Base-by-base conservation (phyloP, 2,329 filamentous ascomycete genomes). In the Fusarium ramigenum region DNA sequence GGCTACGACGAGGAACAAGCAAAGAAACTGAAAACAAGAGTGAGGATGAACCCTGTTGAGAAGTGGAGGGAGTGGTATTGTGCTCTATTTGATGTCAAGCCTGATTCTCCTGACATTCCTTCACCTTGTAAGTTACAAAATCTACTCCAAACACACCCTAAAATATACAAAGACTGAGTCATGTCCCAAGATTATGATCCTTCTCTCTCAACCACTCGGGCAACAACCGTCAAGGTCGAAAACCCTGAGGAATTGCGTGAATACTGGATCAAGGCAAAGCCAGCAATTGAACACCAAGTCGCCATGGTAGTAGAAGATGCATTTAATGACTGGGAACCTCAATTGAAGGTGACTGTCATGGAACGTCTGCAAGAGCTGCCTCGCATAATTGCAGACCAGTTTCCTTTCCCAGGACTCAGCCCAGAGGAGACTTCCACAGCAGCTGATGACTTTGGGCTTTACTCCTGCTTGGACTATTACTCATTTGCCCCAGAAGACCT, bases 1-100 rank as follows among this genome's bases (percentile, higher is more conserved):
- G 75, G 77, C 7, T 78, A 76, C 28, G 77, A 78, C 21, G 65
- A 71, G 25, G 67, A 73, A 37, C 74, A 78, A n/a, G 70, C 65
- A 23, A 65, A 70, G 53, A 76, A 65, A 28, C 23, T 78, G 16
- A 72, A 71, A n/a, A 69, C 56, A 14, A 60, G 68, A 25, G 44
- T 36, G 9, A 69, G 56, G 32, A 57, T 62, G 40, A 23, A 18
- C 6, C 43, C 67, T 2, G 50, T 34, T 11, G 66, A 73, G 15
- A 75, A 71, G 50, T 77, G 75, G 75, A 75, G 30, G 52, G 69
- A 69, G 30, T 72, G 62, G 71, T 77, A 77, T 18, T 43, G 71
- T 23, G 69, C 70, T 30, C 42, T 76, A 28, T 76, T 77, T 44
- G 39, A 75, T 28, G 18, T 76, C 21, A 54, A 39, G 9, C 32